Percentiles rank a stretch among this genome's conserved stretches.
phyloP scores from a whole-genome alignment of 306 rosid species.

The Medicago arabica region DNA sequence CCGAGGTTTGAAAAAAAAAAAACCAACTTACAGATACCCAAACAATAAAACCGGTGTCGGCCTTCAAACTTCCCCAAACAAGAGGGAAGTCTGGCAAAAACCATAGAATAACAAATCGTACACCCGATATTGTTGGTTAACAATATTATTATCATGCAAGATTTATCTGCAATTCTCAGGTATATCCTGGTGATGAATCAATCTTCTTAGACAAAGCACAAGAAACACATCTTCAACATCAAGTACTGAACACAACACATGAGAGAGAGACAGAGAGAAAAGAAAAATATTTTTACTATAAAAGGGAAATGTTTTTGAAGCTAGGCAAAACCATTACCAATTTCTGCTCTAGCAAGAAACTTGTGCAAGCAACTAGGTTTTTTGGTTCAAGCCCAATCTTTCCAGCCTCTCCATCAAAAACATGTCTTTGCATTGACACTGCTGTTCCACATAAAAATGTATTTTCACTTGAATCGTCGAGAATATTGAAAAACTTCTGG shows the following conservation, averaged over 20 bases:
- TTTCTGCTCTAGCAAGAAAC: conserved; percentile 90
- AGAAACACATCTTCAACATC: background rate
- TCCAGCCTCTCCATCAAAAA: conserved; percentile 89
- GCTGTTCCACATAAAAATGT: conserved; percentile 82
- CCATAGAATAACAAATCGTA: conserved; percentile 10
- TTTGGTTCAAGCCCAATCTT: conserved; percentile 84
- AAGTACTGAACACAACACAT: conserved; percentile 19
- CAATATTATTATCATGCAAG: background rate
- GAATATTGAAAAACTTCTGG: conserved; percentile 72
- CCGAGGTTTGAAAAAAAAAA: conserved; percentile 19
- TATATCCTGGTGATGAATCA: background rate
- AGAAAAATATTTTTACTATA: background rate
- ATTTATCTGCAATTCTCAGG: conserved; percentile 18
- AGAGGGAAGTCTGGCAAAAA: conserved; percentile 35
- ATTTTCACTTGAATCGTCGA: conserved; percentile 87
- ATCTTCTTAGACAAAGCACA: background rate
- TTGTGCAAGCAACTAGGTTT: conserved; percentile 86
- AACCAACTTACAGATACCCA: conserved; percentile 17
- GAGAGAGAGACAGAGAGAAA: background rate
- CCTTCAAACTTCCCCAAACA: background rate
- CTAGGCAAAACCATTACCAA: conserved; percentile 56
- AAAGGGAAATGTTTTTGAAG: conserved; percentile 2
- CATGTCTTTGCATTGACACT: conserved; percentile 70
- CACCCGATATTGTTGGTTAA: conserved; percentile 10
- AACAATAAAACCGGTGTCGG: conserved; percentile 16